phyloP scores from a whole-genome alignment of 2,329 filamentous ascomycete species.

The Aureobasidium sp. region DNA sequence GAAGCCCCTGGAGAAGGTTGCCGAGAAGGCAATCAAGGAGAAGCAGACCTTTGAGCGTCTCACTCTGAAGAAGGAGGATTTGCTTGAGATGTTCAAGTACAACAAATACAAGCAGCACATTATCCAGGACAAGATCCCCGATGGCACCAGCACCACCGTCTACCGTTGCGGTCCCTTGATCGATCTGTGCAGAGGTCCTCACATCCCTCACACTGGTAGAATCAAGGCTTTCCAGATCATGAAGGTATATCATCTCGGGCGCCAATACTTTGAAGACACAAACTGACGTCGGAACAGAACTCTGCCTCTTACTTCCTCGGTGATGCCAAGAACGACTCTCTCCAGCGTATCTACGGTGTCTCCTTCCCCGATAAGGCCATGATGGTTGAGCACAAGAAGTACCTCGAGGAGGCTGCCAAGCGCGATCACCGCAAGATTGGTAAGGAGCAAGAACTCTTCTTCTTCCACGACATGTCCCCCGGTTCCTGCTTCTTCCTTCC shows the following conservation, averaged over 20 bases:
- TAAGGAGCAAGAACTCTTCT: conserved; percentile 92
- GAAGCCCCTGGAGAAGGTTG: conserved; percentile 74
- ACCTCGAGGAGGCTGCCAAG: conserved; percentile 96
- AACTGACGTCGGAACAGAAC: conserved; percentile 39
- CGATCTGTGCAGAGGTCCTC: conserved; percentile 89
- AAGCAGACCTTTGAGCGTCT: conserved; percentile 92
- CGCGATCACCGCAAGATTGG: conserved; percentile 91
- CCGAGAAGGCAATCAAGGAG: conserved; percentile 82
- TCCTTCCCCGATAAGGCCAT: conserved; percentile 96
- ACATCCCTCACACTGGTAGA: conserved; percentile 85
- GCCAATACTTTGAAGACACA: not conserved
- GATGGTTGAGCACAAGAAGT: conserved; percentile 87
- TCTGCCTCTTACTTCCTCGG: conserved; percentile 87
- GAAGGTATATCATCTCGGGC: conserved; percentile 44
- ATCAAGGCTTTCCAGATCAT: conserved; percentile 94
- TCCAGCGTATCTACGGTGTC: conserved; percentile 94
- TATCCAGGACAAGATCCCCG: conserved; percentile 83
- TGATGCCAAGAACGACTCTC: conserved; percentile 84
- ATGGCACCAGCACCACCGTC: conserved; percentile 85
- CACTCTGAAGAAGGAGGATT: conserved; percentile 78
- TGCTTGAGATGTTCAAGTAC: conserved; percentile 93
- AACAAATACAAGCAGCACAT: conserved; percentile 99
- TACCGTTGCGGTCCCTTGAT: conserved; percentile 91
- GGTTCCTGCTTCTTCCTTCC: conserved; percentile 89
- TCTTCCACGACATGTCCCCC: conserved; percentile 90